A percentile compares a stretch with the other conserved stretches of the same genome.
Evolutionary conservation across 1,284 basidiomycete species (phyloP).

Genomic region (Melampsora larici-populina): DNA sequence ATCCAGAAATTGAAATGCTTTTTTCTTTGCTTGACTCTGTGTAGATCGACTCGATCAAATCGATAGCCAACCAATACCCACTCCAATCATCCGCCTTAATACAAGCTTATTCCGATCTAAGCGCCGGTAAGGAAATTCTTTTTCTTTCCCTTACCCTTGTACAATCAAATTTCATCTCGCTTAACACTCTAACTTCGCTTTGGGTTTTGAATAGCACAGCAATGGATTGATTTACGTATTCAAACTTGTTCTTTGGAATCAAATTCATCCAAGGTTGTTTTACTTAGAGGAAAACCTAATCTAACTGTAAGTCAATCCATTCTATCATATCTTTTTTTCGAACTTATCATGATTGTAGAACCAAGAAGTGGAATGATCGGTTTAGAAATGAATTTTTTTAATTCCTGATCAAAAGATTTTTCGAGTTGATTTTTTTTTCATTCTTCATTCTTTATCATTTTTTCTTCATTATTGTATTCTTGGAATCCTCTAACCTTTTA

Average conservation of each 20-base stretch:
- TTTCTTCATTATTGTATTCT: too few species aligned
- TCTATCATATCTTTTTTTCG: not conserved
- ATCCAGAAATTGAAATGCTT: too few species aligned
- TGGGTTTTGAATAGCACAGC: slow-evolving; percentile 44
- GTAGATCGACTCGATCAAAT: too few species aligned
- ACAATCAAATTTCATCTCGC: too few species aligned
- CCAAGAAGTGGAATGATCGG: too few species aligned
- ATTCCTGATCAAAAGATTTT: too few species aligned
- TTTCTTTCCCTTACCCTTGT: not conserved
- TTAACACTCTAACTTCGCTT: too few species aligned
- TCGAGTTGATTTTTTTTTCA: too few species aligned
- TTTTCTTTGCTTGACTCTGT: too few species aligned
- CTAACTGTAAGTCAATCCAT: slow-evolving; percentile 5
- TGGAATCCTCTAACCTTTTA: too few species aligned
- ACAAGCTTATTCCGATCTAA: slow-evolving; percentile 53
- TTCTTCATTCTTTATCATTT: too few species aligned
- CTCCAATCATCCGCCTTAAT: slow-evolving; percentile 51
- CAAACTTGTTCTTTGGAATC: not conserved
- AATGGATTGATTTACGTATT: slow-evolving; percentile 46
- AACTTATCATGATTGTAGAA: not conserved
- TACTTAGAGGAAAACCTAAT: slow-evolving; percentile 14
- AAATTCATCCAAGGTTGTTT: not conserved
- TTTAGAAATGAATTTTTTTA: too few species aligned
- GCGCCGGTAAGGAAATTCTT: slow-evolving; percentile 45
- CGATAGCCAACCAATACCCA: slow-evolving; percentile 37